Evolutionary conservation across 768 basidiomycete genomes (phyloP), one percentile per base, ranked within the genome.

Genomic region (Tylopilus cervinicoccineus): DNA sequence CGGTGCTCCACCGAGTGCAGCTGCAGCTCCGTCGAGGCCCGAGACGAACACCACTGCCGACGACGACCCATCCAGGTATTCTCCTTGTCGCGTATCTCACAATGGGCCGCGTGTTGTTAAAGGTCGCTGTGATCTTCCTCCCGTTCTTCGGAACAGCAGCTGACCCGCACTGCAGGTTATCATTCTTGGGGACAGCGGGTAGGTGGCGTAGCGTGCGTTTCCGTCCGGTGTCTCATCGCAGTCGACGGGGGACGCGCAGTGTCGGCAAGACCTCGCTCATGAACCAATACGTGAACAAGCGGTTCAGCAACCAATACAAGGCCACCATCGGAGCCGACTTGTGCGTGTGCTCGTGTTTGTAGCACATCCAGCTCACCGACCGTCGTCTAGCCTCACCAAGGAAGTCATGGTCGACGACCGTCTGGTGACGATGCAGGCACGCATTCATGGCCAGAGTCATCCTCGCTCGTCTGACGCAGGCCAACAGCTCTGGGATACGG

Each of bases 271-370:
- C 96, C 34, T 98, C 95, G 24, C 86, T 99, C 61, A 99, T 99
- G 96, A 97, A 97, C 76, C 96, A 99, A 73, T 98, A 96, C 75
- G 96, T 99, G 56, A 98, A 97, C 82, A 98, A 97, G 72, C 88
- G 96, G 53, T 99, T 98, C 72, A 93, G 89, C 70, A 96, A 94
- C 73, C 95, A 97, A 74, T 99, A 99, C 81, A 98, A 98, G 75
- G 96, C 96, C 16, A 98, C 96, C 53, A 95, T 95, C 65, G 93
- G 93, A 50, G 93, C 93, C 51, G 92, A 94, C 79, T 94, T 94
- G 90, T 92, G 72, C 51, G 89, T 78, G 56, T 40, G 42, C 41
- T 38, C 41, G 49, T 56, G 37, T 46, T 40, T 38, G 52, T 49
- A 44, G 47, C 31, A 22, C 32, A 11, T 19, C 17, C 11, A 17